These are phyloP conservation scores for Cetradonia linearis DNA, from an alignment of 495 filamentous ascomycete species.

Conservation along the genomic window DNA sequence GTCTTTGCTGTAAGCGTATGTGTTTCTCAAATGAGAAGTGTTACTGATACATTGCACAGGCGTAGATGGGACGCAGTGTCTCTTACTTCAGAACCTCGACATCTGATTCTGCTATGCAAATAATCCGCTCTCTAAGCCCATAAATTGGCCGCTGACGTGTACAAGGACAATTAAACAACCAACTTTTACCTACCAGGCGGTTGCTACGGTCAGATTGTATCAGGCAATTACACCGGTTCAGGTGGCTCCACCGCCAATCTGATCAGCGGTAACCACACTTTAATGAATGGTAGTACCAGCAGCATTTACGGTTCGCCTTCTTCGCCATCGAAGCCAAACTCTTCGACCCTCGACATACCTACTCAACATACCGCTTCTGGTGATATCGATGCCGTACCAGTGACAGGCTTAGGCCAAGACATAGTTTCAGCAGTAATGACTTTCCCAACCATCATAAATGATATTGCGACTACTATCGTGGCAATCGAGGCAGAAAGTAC, in stretches of 20 bases:
- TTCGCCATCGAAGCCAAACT: conserved; percentile 32
- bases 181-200: conserved; percentile 34
- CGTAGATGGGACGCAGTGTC: conserved; percentile 27
- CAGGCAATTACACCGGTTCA: conserved; percentile 28
- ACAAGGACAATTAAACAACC: conserved; percentile 36
- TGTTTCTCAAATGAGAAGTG: not conserved
- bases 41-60: conserved; percentile 16
- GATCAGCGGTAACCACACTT: conserved; percentile 30
- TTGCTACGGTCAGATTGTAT: conserved; percentile 31
- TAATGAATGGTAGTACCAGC: conserved; percentile 27
- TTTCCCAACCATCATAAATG: conserved; percentile 5
- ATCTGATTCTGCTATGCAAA: conserved; percentile 32
- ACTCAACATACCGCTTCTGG: conserved; percentile 31
- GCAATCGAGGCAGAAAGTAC: conserved; percentile 17
- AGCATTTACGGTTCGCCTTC: conserved; percentile 31
- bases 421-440: conserved; percentile 12
- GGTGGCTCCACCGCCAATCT: conserved; percentile 30
- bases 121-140: not conserved
- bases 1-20: conserved; percentile 22
- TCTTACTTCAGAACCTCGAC: conserved; percentile 25
- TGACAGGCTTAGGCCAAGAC: conserved; percentile 26
- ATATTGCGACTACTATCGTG: conserved; percentile 1
- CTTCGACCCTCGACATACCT: conserved; percentile 31
- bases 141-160: not conserved
- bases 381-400: conserved; percentile 31